Conservation (phyloP, 2,329 filamentous ascomycete species). For the Diaporthe citri region DNA sequence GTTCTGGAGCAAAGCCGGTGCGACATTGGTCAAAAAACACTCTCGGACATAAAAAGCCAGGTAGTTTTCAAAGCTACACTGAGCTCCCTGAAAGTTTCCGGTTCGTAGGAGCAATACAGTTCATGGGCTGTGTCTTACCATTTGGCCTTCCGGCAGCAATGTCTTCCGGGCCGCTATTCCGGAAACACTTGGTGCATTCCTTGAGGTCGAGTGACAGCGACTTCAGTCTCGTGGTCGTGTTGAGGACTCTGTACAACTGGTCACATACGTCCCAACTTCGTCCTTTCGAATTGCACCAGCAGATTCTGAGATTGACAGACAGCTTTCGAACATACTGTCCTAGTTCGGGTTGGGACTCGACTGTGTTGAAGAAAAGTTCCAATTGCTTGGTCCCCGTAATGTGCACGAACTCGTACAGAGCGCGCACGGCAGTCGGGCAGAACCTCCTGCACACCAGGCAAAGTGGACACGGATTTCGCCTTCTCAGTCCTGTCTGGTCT, state of each 20-base stretch:
- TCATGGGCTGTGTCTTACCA: background rate
- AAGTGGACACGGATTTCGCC: background rate
- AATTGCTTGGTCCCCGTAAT: background rate
- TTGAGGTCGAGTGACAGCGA: background rate
- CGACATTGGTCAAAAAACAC: background rate
- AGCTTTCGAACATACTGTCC: background rate
- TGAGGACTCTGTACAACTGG: background rate
- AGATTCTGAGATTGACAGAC: background rate
- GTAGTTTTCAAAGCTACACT: background rate
- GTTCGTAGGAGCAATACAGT: background rate
- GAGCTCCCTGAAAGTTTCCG: background rate
- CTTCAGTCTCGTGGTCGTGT: background rate
- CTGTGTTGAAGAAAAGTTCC: background rate
- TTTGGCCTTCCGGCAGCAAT: background rate
- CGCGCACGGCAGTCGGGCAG: accelerated
- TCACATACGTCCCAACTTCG: background rate
- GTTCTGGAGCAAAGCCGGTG: background rate
- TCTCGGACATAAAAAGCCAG: background rate
- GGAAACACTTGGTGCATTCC: background rate
- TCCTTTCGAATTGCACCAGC: background rate
- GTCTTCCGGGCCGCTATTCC: too few species aligned
- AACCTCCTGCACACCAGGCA: background rate
- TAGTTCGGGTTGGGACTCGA: background rate
- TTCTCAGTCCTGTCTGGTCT: background rate
- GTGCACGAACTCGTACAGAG: background rate